Base-by-base conservation (phyloP, 2,329 filamentous ascomycete species). In the Zelopaecilomyces penicillatus region DNA sequence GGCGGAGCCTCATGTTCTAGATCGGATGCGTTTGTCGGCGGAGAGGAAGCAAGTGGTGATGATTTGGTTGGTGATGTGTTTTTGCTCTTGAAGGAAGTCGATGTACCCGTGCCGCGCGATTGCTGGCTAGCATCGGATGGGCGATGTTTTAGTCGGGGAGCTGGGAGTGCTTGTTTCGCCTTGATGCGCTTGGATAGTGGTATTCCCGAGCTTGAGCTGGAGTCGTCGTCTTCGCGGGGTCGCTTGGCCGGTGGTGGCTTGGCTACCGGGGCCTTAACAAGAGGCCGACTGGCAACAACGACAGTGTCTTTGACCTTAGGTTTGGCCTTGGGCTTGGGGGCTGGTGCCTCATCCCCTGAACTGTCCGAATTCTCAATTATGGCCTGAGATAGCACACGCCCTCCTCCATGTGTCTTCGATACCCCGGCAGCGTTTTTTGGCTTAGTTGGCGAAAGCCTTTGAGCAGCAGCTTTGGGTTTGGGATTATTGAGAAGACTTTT, bases 11-110 rank as follows among this genome's bases (percentile, higher is more conserved):
- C 53, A 51, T 71, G 66, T 30, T 80, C 78, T 33, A 82, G 62
- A 46, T 83, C 79, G 1, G 78, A 82, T 1, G 78, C 80, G 50
- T 82, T 83, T 6, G 79, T 82, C 0, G 79, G 79, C 9, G 79
- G 78, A 5, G 79, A 82, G 2, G 78, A 78, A n/a, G 78, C 78
- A 12, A 83, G 65, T 4, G 79, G 80, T 7, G 80, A 83, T 3
- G 80, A 82, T 57, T 83, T 83, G 41, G 69, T 68, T 0, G 77
- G 78, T 5, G 77, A 80, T 0, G 73, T 80, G 49, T 71, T 65
- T 60, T 76, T 76, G 56, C 64, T 67, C 57, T 69, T 74, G 39
- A 65, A 60, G 1, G 70, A 69, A 5, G 71, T 68, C 2, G 65
- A 66, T 28, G 52, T 59, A 6, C 48, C 54, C 10, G 48, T 57